Evolutionary conservation across 1,284 basidiomycete species (phyloP).

Genomic region (Calocybe gambosa): DNA sequence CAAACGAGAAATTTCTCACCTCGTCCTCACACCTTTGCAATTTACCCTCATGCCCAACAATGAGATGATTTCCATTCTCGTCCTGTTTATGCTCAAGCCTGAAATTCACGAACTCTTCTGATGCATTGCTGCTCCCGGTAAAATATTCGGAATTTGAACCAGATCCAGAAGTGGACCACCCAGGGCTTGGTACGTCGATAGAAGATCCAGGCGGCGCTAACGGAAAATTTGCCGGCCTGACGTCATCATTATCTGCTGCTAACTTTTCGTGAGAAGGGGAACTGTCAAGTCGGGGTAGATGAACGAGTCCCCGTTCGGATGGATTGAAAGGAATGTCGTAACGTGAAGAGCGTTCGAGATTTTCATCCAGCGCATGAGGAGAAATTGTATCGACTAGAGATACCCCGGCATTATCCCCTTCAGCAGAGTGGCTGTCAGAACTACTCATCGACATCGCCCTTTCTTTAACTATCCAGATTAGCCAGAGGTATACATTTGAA

Average conservation of each 20-base stretch:
- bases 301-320: slow-evolving; percentile 45
- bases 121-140: slow-evolving; percentile 1
- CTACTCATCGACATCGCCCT: neutral
- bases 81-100: slow-evolving; percentile 68
- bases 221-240: neutral
- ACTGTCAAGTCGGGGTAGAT: slow-evolving; percentile 36
- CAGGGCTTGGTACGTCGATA: neutral
- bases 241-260: neutral
- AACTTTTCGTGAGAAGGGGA: slow-evolving; percentile 15
- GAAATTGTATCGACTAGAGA: neutral
- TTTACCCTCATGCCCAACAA: slow-evolving; percentile 69
- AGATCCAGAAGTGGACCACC: slow-evolving; percentile 4
- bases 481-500: neutral
- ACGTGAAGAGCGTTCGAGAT: neutral
- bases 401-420: neutral
- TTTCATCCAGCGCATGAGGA: neutral
- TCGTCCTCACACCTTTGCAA: slow-evolving; percentile 78
- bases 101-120: slow-evolving; percentile 41
- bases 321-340: slow-evolving; percentile 29
- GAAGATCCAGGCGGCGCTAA: slow-evolving; percentile 1
- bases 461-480: neutral
- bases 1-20: slow-evolving; percentile 30
- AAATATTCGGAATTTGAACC: neutral
- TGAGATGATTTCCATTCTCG: slow-evolving; percentile 67
- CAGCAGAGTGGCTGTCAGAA: neutral